Evolutionary conservation across 176 grass and related monocot species (phyloP).

Genomic region (Olyra latifolia): DNA sequence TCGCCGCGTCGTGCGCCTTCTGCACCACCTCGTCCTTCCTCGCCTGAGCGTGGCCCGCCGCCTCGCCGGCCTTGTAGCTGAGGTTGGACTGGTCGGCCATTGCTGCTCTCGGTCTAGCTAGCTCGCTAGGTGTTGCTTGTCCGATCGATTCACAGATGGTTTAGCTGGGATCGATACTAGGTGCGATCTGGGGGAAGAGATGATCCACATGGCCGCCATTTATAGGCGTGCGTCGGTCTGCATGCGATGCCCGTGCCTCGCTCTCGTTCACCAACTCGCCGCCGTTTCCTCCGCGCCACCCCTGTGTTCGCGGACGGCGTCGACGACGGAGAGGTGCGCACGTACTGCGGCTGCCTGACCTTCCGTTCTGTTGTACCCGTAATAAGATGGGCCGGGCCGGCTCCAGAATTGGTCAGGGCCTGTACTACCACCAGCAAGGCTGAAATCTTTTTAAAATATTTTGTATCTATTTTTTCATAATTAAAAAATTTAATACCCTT

Average conservation of each 20-base stretch:
- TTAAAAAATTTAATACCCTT: too few relatives aligned
- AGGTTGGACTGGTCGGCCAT: conserved; percentile 43
- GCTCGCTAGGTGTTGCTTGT: background rate
- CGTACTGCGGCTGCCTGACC: too few relatives aligned
- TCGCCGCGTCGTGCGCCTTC: conserved; percentile 1
- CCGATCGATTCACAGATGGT: background rate
- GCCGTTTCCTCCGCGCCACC: background rate
- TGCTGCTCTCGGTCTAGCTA: background rate
- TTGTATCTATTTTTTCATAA: too few relatives aligned
- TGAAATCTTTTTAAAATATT: too few relatives aligned
- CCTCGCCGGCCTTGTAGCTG: conserved; percentile 36
- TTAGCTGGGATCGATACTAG: background rate
- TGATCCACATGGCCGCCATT: background rate
- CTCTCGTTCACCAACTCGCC: too few relatives aligned
- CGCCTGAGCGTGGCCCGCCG: conserved; percentile 39
- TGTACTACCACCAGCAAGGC: background rate
- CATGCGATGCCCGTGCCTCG: too few relatives aligned
- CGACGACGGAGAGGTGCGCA: too few relatives aligned
- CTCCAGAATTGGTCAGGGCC: too few relatives aligned
- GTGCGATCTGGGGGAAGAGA: too few relatives aligned
- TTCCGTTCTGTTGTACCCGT: background rate
- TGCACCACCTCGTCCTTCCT: conserved; percentile 36
- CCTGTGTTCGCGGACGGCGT: too few relatives aligned
- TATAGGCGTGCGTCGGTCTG: background rate
- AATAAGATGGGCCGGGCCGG: background rate